phyloP scores from a whole-genome alignment of 129 eudicot genomes.

The Sambucus nigra region DNA sequence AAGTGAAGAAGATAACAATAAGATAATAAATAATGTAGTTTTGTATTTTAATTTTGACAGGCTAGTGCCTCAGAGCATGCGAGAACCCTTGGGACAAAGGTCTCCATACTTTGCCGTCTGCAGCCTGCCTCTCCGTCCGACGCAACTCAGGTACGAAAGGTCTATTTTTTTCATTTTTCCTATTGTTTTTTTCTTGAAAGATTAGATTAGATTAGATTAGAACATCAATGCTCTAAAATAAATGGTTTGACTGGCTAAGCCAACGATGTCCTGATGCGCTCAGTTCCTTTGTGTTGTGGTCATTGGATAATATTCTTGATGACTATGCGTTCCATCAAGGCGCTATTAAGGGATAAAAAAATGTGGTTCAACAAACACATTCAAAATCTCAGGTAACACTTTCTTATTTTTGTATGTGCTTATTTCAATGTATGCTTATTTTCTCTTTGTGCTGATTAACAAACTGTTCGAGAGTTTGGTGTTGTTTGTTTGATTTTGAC shows the following conservation, averaged over 20 bases:
- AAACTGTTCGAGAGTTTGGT: not conserved
- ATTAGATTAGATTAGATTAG: no score
- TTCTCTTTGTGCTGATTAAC: not conserved
- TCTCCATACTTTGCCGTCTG: no score
- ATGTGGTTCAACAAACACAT: slow-evolving; percentile 31
- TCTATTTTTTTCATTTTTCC: no score
- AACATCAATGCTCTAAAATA: no score
- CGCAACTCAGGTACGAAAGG: no score
- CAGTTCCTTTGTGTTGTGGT: slow-evolving; percentile 28
- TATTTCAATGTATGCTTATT: not conserved
- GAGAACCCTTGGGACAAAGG: no score
- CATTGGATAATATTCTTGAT: slow-evolving; percentile 29
- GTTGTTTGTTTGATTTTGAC: not conserved
- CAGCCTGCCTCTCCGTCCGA: no score
- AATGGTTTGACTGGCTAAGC: slow-evolving; percentile 44
- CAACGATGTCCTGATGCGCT: slow-evolving; percentile 34
- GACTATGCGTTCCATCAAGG: slow-evolving; percentile 35
- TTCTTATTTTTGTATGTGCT: not conserved
- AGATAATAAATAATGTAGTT: no score
- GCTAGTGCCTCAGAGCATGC: no score
- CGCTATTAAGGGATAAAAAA: slow-evolving; percentile 41
- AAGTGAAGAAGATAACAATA: no score
- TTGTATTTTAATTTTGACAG: no score
- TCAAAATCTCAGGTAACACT: slow-evolving; percentile 49
- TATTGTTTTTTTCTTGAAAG: no score